Base-by-base conservation (phyloP, 164 flowering plant genomes). In the Akebia trifoliata region DNA sequence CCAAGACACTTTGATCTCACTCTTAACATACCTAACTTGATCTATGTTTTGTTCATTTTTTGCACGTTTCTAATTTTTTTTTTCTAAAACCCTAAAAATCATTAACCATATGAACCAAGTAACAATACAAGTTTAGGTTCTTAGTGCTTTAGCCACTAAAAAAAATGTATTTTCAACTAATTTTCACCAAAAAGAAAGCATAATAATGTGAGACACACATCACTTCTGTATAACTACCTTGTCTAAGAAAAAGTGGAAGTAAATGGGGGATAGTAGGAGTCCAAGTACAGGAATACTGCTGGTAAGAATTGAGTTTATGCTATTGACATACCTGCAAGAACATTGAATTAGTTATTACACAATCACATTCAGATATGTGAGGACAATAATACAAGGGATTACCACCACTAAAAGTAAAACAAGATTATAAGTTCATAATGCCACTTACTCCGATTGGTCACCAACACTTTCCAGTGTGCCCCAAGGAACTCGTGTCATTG, bases 401-500 rank as follows among this genome's bases (percentile, higher is more conserved):
- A n/a, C 6, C 40, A 45, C 8, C 10, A 9, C 17, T 36, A n/a
- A 17, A 24, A 28, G 10, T 12, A 48, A 12, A 43, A 21, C 14
- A 26, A 32, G 4, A 6, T 21, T 34, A 3, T 20, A 51, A n/a
- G 8, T 6, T 20, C 31, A 3, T 8, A 25, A 48, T 70, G n/a
- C n/a, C n/a, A n/a, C 84, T 57, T 81, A 92, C 97, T 76, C 99
- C 56, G 99, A 93, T 61, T 93, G 99, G 68, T 93, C 99, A 59
- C 99, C 99, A 52, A 93, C 99, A 75, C 96, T 83, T 79, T 93
- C 98, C 68, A 93, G 94, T 46, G 96, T 86, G 32, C 78, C 94
- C 98, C 98, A 93, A 46, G 88, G 94, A 57, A 93, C 85, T 36
- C 98, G 94, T 44, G 98, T 84, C 98, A 93, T 93, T 53, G 88